Base-by-base conservation (phyloP, 805 yeast species). In the Kuraishia ogatae region DNA sequence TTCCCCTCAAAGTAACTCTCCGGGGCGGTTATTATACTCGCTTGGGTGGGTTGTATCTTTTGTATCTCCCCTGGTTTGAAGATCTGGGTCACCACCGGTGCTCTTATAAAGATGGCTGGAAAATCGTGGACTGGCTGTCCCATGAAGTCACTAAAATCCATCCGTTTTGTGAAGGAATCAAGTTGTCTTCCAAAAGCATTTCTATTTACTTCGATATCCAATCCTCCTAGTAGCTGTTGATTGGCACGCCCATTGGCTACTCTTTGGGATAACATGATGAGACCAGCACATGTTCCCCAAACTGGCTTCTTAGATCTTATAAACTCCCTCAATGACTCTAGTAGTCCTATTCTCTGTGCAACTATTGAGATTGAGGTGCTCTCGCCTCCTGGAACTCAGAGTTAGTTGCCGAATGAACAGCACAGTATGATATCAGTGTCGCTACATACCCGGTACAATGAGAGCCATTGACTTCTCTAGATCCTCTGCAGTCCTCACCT, bases 251-350 rank as follows among this genome's bases (percentile, higher is more conserved):
- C 85, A 62, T 81, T 77, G 17, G 75, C 70, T 43, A 84, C 71
- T 51, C 75, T 73, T 55, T 77, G 72, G 7, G 91, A 78, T 23
- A 88, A 71, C 59, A 87, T 75, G 53, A 88, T 87, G 60, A 88
- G 71, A 2, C 96, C 96, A 2, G 96, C 96, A 68, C 96, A 88
- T 0, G 96, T 88, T 0, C 96, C 96, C 96, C 96, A 88, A 13
- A 82, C 78, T 1, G 88, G 83, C 57, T 78, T 79, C 21, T 71
- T 69, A 7, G 76, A 70, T 51, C 76, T 73, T 23, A 83, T 80
- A 65, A 79, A 82, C 13, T 71, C 64, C 48, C 74, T 67, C 54
- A 87, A 69, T 1, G 87, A 85, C 24, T 75, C 74, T 20, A 84
- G 69, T 61, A 87, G 64, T 1, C 80, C 79, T 0, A 83, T 78